These are phyloP conservation scores for Atractiella rhizophila DNA, from an alignment of 768 basidiomycete genomes.

Conservation along the genomic window DNA sequence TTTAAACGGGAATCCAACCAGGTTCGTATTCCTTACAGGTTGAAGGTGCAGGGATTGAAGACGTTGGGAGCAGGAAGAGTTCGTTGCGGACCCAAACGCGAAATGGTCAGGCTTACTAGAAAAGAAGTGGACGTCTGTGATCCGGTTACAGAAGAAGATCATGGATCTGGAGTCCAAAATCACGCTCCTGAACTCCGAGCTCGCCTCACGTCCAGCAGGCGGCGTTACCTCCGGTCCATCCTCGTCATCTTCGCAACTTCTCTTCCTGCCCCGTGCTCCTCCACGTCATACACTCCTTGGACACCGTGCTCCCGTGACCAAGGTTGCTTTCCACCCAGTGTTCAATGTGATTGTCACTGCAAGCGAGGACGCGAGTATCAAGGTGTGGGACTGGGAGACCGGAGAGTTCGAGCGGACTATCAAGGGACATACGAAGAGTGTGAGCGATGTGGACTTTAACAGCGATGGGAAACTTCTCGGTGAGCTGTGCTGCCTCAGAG, in stretches of 20 bases:
- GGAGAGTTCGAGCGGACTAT: conserved; percentile 77
- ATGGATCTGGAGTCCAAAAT: conserved; percentile 75
- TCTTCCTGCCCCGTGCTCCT: conserved; percentile 72
- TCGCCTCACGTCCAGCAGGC: conserved; percentile 28
- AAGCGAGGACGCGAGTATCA: conserved; percentile 67
- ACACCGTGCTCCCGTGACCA: conserved; percentile 49
- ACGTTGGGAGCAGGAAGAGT: conserved; percentile 24
- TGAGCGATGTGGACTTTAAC: conserved; percentile 70
- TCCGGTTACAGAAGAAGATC: conserved; percentile 91
- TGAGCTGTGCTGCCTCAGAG: too few relatives aligned
- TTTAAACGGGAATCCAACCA: conserved; percentile 15
- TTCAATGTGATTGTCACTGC: conserved; percentile 61
- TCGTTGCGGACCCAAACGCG: conserved; percentile 59
- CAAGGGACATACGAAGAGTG: conserved; percentile 72
- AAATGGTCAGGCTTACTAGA: conserved; percentile 66
- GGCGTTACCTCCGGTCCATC: too few relatives aligned
- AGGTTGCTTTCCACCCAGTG: conserved; percentile 61
- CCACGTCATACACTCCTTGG: conserved; percentile 51
- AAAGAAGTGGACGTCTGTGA: conserved; percentile 96
- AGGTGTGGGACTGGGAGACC: conserved; percentile 92
- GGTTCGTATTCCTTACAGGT: not conserved
- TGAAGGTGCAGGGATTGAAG: not conserved
- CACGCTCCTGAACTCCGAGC: conserved; percentile 53
- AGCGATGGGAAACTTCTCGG: conserved; percentile 59
- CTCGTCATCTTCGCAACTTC: conserved; percentile 28